Percentiles rank a stretch among this genome's conserved stretches.
These are phyloP conservation scores for Diversispora eburnea DNA, from an alignment of 192 early-diverging fungal genomes.

Conservation along the genomic window DNA sequence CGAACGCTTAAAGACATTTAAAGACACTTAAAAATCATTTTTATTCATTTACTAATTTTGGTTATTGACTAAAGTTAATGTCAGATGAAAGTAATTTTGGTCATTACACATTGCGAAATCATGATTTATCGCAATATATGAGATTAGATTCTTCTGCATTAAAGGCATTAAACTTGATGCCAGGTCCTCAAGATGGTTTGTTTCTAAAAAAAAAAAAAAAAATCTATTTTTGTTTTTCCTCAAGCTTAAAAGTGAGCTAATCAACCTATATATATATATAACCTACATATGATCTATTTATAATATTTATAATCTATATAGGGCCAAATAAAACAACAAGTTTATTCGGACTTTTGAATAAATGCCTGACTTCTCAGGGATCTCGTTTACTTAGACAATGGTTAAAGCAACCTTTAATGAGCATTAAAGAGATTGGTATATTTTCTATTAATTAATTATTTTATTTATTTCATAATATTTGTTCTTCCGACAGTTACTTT, in stretches of 20 bases:
- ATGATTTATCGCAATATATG: conserved; percentile 89
- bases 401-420: conserved; percentile 84
- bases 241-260: too few species aligned
- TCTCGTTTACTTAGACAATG: conserved; percentile 72
- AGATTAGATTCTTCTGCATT: conserved; percentile 87
- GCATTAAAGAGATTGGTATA: conserved; percentile 55
- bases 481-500: not conserved
- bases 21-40: too few species aligned
- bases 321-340: conserved; percentile 51
- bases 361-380: conserved; percentile 85
- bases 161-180: conserved; percentile 82
- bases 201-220: conserved; percentile 23
- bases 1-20: too few species aligned
- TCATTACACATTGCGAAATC: conserved; percentile 62
- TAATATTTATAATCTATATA: conserved; percentile 18
- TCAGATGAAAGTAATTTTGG: conserved; percentile 77
- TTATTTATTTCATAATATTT: not conserved
- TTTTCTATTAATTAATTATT: not conserved
- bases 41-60: too few species aligned
- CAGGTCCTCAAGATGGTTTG: conserved; percentile 63
- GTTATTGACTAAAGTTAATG: conserved; percentile 46
- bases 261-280: too few species aligned
- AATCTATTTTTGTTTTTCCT: not conserved
- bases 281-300: too few species aligned
- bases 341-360: conserved; percentile 80